These are phyloP conservation scores for Chimonanthus praecox DNA, from an alignment of 164 flowering plant species.

Conservation along the genomic window DNA sequence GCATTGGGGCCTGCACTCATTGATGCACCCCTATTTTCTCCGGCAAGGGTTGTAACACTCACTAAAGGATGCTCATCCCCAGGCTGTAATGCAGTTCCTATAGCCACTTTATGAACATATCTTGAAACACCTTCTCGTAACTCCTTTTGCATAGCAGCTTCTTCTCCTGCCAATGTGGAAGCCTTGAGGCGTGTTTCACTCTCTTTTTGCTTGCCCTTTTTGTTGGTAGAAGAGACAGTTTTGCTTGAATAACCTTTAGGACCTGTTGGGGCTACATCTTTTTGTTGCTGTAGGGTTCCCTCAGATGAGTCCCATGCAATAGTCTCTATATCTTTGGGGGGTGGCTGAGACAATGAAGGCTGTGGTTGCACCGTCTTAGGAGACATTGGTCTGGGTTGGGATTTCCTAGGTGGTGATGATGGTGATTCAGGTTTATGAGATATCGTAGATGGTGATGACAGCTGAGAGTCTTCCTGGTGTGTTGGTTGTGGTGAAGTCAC, in stretches of 20 bases:
- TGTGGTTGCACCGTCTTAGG: neutral
- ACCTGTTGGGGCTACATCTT: slow-evolving; percentile 11
- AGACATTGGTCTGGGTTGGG: neutral
- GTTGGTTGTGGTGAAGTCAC: slow-evolving; percentile 2
- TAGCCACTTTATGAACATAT: slow-evolving; percentile 29
- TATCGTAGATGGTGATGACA: neutral
- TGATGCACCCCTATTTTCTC: slow-evolving; percentile 79
- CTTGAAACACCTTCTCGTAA: slow-evolving; percentile 39
- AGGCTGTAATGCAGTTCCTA: slow-evolving; percentile 17
- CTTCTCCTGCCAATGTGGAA: slow-evolving; percentile 15
- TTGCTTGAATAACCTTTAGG: slow-evolving; percentile 12
- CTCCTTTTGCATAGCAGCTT: slow-evolving; percentile 25
- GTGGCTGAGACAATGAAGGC: slow-evolving; percentile 5
- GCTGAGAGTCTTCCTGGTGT: neutral
- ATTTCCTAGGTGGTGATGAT: neutral
- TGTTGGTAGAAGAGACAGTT: slow-evolving; percentile 6
- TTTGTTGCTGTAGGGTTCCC: slow-evolving; percentile 1
- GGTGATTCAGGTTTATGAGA: neutral
- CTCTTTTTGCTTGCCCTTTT: slow-evolving; percentile 6
- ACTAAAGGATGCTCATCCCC: slow-evolving; percentile 22
- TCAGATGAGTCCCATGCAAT: neutral
- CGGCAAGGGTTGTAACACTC: slow-evolving; percentile 53
- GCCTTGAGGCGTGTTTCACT: slow-evolving; percentile 15
- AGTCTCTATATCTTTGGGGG: neutral
- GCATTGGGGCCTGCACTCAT: slow-evolving; percentile 47